These are phyloP conservation scores for Chaetoceros muelleri DNA, from an alignment of 108 stramenopile genomes.

Conservation along the genomic window DNA sequence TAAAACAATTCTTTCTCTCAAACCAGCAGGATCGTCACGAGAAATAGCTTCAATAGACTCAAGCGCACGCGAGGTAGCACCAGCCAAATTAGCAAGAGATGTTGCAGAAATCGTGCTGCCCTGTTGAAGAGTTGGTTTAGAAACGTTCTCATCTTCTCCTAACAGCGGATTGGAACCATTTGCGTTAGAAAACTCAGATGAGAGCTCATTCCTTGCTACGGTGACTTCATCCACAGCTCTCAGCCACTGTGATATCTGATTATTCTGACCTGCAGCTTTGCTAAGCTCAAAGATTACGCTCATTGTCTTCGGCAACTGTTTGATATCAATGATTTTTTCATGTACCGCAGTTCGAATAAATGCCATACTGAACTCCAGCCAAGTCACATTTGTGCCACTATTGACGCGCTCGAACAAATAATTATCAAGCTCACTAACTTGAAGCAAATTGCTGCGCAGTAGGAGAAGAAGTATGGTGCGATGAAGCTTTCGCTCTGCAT, in stretches of 20 bases:
- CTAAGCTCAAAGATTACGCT: neutral
- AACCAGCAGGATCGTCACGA: slow-evolving; percentile 61
- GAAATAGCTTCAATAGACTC: slow-evolving; percentile 51
- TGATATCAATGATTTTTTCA: slow-evolving; percentile 51
- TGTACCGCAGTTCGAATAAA: slow-evolving; percentile 79
- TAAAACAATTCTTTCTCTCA: slow-evolving; percentile 77
- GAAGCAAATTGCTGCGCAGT: slow-evolving; percentile 70
- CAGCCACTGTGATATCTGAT: neutral
- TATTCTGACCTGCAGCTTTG: neutral
- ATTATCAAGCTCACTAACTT: slow-evolving; percentile 66
- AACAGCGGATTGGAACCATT: slow-evolving; percentile 1
- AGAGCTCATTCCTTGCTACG: neutral
- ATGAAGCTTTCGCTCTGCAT: slow-evolving; percentile 80
- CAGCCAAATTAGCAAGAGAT: slow-evolving; percentile 41
- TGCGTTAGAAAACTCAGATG: neutral
- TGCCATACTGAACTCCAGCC: slow-evolving; percentile 86
- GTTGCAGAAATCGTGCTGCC: slow-evolving; percentile 57
- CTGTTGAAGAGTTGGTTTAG: slow-evolving; percentile 27
- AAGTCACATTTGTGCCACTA: slow-evolving; percentile 68
- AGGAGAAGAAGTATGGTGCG: slow-evolving; percentile 84
- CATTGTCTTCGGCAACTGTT: slow-evolving; percentile 6
- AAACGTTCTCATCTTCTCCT: slow-evolving; percentile 6
- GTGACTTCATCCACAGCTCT: neutral
- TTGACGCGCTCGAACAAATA: slow-evolving; percentile 81
- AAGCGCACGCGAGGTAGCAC: slow-evolving; percentile 51